These are phyloP conservation scores for Plasmodium chabaudi DNA, from an alignment of 169 alveolate genomes.

Conservation along the genomic window DNA sequence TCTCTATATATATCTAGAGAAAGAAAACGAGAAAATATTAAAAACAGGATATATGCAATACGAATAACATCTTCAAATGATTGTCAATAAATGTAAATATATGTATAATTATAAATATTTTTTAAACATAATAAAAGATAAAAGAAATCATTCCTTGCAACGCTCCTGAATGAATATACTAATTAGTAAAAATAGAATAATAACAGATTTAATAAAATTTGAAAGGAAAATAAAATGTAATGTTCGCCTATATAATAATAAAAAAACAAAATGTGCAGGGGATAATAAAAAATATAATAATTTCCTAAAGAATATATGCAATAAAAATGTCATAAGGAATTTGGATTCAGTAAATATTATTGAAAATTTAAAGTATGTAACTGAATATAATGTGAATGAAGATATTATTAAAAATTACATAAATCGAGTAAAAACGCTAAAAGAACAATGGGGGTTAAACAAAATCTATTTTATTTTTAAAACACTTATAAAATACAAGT, in stretches of 20 bases:
- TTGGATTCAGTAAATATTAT: conserved; percentile 38
- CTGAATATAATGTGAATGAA: conserved; percentile 46
- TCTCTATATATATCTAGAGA: too few relatives aligned
- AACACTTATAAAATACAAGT: conserved; percentile 35
- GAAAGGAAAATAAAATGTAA: conserved; percentile 12
- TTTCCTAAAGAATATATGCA: conserved; percentile 47
- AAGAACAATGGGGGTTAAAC: conserved; percentile 55
- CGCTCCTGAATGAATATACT: conserved; percentile 30
- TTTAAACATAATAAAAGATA: too few relatives aligned
- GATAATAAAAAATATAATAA: not conserved
- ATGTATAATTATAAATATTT: too few relatives aligned
- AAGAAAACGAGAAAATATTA: too few relatives aligned
- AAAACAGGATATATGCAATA: too few relatives aligned
- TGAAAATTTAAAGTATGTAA: conserved; percentile 62
- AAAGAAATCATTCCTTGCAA: not conserved
- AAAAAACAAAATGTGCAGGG: conserved; percentile 4
- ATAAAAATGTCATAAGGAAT: conserved; percentile 60
- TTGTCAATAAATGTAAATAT: too few relatives aligned
- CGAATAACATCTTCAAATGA: too few relatives aligned
- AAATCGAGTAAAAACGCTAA: conserved; percentile 24
- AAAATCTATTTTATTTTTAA: conserved; percentile 65
- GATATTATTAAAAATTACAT: conserved; percentile 32
- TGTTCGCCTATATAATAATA: conserved; percentile 6
- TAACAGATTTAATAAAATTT: conserved; percentile 23
- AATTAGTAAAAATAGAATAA: not conserved